Base-by-base conservation (phyloP, 768 basidiomycete genomes). In the Leccinum uliginosum region DNA sequence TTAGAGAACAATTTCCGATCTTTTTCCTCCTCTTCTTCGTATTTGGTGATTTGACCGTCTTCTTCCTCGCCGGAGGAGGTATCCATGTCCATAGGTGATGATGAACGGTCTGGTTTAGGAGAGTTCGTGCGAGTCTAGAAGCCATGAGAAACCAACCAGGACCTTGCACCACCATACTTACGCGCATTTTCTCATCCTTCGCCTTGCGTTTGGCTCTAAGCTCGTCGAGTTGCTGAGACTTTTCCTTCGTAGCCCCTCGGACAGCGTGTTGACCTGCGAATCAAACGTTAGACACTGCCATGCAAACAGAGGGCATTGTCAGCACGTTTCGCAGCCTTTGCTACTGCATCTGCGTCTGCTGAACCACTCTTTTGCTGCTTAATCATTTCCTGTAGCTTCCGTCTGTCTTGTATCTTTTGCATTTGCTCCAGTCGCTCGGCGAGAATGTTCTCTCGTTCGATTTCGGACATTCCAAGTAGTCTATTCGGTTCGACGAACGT, bases 381-480 rank as follows among this genome's bases (percentile, higher is more conserved):
- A 43, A 89, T 77, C 80, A 98, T 82, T 65, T 85, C 81, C 27
- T 86, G 83, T 9, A 97, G 73, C 63, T 86, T 81, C 49, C 81
- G 78, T 62, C 84, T 82, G 73, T 92, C 89, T 58, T 83, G 79
- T 49, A 84, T 76, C 60, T 83, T 81, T 70, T 92, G 89, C 74
- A 87, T 83, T 72, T 93, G 85, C 58, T 94, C 94, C 32, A 82
- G 75, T 8, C 96, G 86, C 58, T 83, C 77, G 0, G 90, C 88
- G 21, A 98, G 78, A 50, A 93, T 88, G 32, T 83, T 84, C 71
- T 98, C 96, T 54, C 96, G 85, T 58, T 94, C 88, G 64, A 97
- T 81, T 73, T 98, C 96, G 38, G 87, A 81, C 82, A 96, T 78
- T 23, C 76, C 71, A 65, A 92, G 75, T 30, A 98, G 77, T 52